Base-by-base conservation (phyloP, 495 filamentous ascomycete species). In the Aspergillus baeticus region DNA sequence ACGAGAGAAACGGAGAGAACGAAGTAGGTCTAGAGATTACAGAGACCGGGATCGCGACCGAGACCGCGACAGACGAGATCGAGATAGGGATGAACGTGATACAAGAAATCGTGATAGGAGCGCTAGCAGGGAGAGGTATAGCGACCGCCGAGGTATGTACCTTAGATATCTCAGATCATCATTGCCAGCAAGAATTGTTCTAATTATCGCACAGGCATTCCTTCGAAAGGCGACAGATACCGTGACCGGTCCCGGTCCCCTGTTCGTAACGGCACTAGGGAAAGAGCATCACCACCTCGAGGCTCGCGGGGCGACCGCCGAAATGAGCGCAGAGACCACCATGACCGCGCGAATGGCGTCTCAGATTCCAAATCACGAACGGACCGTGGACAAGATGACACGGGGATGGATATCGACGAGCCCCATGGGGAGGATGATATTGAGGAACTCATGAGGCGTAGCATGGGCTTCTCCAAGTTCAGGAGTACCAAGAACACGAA, bases 391-490 rank as follows among this genome's bases (percentile, higher is more conserved):
- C 69, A 72, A n/a, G 71, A 77, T n/a, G 68, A 68, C 48, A 73
- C 72, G 72, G 75, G 67, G 41, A 63, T 67, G 63, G 74, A 75
- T 51, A 67, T 68, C 56, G 71, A 76, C 43, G 77, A 71, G 68
- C 77, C 82, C 67, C 81, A 76, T 41, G 80, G 78, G 14, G 79
- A 83, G 31, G 89, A 95, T 41, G 87, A 91, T 53, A 77, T 84
- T 15, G 79, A 91, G 56, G 84, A 81, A 45, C 80, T 82, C 53
- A 95, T 98, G 88, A 79, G 84, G 51, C 81, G 82, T 14, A 84
- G 89, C 75, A 90, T 98, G 89, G 95, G 95, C 1, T 96, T 98
- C 61, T 83, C 81, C 5, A 79, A 77, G 14, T 98, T 98, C 69
- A 86, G 86, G 43, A 88, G 83, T 15, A 98, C 94, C 33, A 96